A percentile compares a stretch with the other conserved stretches of the same genome.
Conservation (phyloP, 2,329 filamentous ascomycete species). For the Botrytis cinerea region DNA sequence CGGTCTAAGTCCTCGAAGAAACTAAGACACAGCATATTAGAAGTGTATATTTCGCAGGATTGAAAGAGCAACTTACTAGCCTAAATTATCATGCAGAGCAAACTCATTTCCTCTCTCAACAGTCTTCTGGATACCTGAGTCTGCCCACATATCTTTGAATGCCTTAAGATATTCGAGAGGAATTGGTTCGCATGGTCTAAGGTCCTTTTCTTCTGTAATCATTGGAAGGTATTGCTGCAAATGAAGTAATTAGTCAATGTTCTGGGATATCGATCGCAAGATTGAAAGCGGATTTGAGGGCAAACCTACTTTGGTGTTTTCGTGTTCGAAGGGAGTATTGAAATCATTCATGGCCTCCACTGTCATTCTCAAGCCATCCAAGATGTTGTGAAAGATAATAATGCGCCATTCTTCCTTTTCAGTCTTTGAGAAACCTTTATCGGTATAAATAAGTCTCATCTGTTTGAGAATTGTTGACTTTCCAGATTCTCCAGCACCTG, state of each 20-base stretch:
- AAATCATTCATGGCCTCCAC: constrained; percentile 89
- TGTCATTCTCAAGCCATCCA: constrained; percentile 89
- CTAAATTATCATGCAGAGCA: constrained; percentile 91
- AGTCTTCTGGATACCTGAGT: constrained; percentile 80
- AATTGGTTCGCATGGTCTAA: constrained; percentile 78
- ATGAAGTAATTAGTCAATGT: constrained; percentile 18
- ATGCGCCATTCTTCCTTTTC: constrained; percentile 94
- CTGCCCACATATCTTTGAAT: constrained; percentile 81
- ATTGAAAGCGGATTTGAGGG: neutral
- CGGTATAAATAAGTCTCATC: constrained; percentile 96
- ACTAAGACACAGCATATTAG: constrained; percentile 50
- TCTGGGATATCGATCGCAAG: neutral
- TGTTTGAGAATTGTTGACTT: constrained; percentile 98
- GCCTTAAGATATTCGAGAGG: constrained; percentile 76
- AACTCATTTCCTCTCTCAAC: constrained; percentile 95
- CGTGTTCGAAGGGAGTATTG: constrained; percentile 73
- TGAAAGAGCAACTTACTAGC: constrained; percentile 69
- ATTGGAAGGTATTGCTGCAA: constrained; percentile 75
- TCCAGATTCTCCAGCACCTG: constrained; percentile 91
- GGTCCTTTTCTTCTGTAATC: constrained; percentile 77
- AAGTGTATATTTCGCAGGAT: constrained; percentile 12
- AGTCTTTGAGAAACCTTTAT: constrained; percentile 78
- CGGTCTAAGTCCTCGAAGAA: constrained; percentile 81
- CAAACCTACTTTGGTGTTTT: constrained; percentile 72
- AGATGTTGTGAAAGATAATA: constrained; percentile 92